phyloP scores from a whole-genome alignment of 2,329 filamentous ascomycete genomes.

The Diatrype stigma region DNA sequence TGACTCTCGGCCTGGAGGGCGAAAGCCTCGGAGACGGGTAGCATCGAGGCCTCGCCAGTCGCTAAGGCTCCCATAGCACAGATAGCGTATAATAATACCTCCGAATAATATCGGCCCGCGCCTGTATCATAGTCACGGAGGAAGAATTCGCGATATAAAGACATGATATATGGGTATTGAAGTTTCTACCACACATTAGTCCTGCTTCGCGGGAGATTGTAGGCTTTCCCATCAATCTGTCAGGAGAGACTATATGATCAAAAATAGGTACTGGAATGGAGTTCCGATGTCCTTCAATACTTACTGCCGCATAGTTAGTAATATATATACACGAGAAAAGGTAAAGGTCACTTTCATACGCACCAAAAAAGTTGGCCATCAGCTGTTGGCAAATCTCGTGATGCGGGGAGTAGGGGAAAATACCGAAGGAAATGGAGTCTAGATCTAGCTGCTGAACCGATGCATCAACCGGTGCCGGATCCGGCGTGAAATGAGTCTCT shows the following conservation, averaged over 20 bases:
- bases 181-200: slow-evolving; percentile 19
- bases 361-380: slow-evolving; percentile 42
- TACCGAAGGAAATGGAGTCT: slow-evolving; percentile 7
- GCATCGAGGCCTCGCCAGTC: slow-evolving; percentile 31
- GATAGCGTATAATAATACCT: slow-evolving; percentile 44
- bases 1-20: slow-evolving; percentile 40
- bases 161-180: slow-evolving; percentile 46
- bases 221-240: too few species aligned
- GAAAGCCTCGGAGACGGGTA: slow-evolving; percentile 38
- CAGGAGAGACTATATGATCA: too few species aligned
- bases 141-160: slow-evolving; percentile 47
- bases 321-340: background rate
- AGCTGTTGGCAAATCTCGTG: slow-evolving; percentile 40
- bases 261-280: too few species aligned
- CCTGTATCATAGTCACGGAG: slow-evolving; percentile 45
- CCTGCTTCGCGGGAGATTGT: too few species aligned
- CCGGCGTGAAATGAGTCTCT: slow-evolving; percentile 1
- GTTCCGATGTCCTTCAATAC: background rate
- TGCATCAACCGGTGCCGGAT: slow-evolving; percentile 11
- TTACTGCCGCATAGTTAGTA: background rate
- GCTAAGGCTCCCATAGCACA: slow-evolving; percentile 46
- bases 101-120: slow-evolving; percentile 44
- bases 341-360: background rate
- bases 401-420: slow-evolving; percentile 37
- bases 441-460: slow-evolving; percentile 1